Evolutionary conservation across 805 yeast species (phyloP), one percentile per base, ranked within the genome.

Genomic region (Wickerhamomyces chambardii): DNA sequence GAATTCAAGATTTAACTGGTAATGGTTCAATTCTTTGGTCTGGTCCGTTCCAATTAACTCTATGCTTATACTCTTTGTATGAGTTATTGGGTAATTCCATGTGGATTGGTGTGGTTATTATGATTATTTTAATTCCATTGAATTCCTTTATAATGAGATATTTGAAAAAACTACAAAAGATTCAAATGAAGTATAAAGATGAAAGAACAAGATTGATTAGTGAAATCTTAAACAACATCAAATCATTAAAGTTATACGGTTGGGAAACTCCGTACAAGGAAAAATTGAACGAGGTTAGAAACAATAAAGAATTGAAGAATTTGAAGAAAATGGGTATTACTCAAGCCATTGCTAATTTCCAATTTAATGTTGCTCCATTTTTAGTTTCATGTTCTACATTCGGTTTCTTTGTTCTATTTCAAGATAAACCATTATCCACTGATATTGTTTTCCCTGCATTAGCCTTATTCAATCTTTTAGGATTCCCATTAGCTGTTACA

Each of bases 381-480:
- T 61, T 90, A 44, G 97, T 94, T 22, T 79, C 94, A 33, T 81
- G 94, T 53, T 73, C 84, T 2, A 89, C 97, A 0, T 92, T 92
- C 65, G 95, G 83, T 3, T 67, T 80, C 14, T 94, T 80, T 54
- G 78, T 82, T 17, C 65, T 70, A 36, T 58, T 75, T 26, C 70
- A 76, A 36, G 59, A 63, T 40, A 64, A 58, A 33, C 87, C 95
- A 25, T 70, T 92, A 51, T 72, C 90, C 1, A 83, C 97, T 2
- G 97, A 92, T 46, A 68, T 89, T 42, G 96, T 92, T 6, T 84
- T 90, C 66, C 87, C 96, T 21, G 95, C 97, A 3, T 67, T 86
- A 37, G 71, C 96, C 7, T 67, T 89, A 35, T 92, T 90, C 68
- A 92, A 90, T 56, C 64, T 92, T 53, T 70, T 92, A 40, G 70